Evolutionary conservation across 495 filamentous ascomycete species (phyloP), one percentile per base, ranked within the genome.

Genomic region (Staphylotrichum tortipilum): DNA sequence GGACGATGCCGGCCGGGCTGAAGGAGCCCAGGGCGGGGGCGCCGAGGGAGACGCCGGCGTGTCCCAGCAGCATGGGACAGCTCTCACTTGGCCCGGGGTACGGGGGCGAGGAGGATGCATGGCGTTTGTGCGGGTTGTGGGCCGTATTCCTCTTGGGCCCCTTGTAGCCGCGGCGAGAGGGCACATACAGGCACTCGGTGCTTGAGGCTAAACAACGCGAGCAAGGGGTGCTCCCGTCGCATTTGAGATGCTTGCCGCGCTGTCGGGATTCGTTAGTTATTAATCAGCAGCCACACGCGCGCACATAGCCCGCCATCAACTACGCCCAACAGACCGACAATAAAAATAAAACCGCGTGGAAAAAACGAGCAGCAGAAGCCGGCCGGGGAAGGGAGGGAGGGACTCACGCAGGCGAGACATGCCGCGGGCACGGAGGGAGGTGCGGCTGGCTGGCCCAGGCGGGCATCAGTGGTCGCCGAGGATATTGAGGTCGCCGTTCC

Each of bases 111-210:
- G 72, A 71, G 17, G 71, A 71, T 28, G 71, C 69, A 64, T 71
- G 72, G 17, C 73, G 70, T 55, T 75, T 76, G 52, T 74, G 68
- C 14, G 72, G 71, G 57, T 75, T 74, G n/a, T 64, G 63, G 14
- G 69, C 62, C 31, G 68, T 59, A 44, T 52, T 60, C 49, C 66
- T 67, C 17, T 71, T 60, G 15, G 72, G 72, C 19, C 72, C 72
- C 58, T 73, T 75, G 61, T 75, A 75, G 40, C 73, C 73, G 44
- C 73, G 72, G 40, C 73, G 71, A 44, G 73, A 76, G 44, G 71
- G 64, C 48, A 76, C 61, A 59, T 74, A 76, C 59, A 68, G 45
- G 53, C 73, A 76, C 51, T 74, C 70, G 17, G 58, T 47, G 44
- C 63, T 65, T 37, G 68, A 68, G 40, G 57, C 47, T 12, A 55